Conservation (phyloP, 306 rosid species). For the Herpetospermum pedunculosum region DNA sequence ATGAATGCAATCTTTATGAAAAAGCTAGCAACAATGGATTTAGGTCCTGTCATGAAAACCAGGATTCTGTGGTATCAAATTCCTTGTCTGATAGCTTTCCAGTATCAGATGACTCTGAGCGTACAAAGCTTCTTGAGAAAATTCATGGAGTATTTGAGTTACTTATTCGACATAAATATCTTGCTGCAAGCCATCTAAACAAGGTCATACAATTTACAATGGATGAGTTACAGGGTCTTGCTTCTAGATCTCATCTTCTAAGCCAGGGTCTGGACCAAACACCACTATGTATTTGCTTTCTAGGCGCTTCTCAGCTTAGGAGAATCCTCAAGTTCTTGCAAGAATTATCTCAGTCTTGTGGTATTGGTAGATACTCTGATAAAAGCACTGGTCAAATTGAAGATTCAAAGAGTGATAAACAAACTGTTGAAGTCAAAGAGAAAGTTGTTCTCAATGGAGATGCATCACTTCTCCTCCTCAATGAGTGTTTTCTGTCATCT, state of each 20-base stretch:
- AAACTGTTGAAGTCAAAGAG: slow-evolving; percentile 48
- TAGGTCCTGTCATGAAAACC: slow-evolving; percentile 29
- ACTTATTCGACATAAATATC: slow-evolving; percentile 67
- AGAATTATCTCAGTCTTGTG: slow-evolving; percentile 69
- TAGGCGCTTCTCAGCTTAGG: slow-evolving; percentile 66
- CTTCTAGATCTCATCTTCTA: slow-evolving; percentile 66
- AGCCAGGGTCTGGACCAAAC: slow-evolving; percentile 63
- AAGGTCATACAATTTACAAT: slow-evolving; percentile 70
- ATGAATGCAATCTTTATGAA: slow-evolving; percentile 18
- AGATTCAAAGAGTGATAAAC: slow-evolving; percentile 29
- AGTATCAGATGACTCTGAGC: slow-evolving; percentile 64
- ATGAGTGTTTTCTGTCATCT: slow-evolving; percentile 47
- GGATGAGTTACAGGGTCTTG: slow-evolving; percentile 66
- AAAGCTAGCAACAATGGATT: slow-evolving; percentile 26
- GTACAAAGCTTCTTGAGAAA: slow-evolving; percentile 71
- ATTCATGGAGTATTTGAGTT: slow-evolving; percentile 55
- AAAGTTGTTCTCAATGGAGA: slow-evolving; percentile 71
- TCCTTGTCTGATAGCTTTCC: slow-evolving; percentile 60
- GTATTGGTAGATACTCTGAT: slow-evolving; percentile 59
- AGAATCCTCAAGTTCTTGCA: slow-evolving; percentile 85
- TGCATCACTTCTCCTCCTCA: slow-evolving; percentile 63
- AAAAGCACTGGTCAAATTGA: slow-evolving; percentile 38
- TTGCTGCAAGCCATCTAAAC: slow-evolving; percentile 70
- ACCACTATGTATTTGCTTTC: slow-evolving; percentile 80
- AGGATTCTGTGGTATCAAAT: slow-evolving; percentile 17